These are phyloP conservation scores for Cudoniella acicularis DNA, from an alignment of 495 filamentous ascomycete genomes.

Conservation along the genomic window DNA sequence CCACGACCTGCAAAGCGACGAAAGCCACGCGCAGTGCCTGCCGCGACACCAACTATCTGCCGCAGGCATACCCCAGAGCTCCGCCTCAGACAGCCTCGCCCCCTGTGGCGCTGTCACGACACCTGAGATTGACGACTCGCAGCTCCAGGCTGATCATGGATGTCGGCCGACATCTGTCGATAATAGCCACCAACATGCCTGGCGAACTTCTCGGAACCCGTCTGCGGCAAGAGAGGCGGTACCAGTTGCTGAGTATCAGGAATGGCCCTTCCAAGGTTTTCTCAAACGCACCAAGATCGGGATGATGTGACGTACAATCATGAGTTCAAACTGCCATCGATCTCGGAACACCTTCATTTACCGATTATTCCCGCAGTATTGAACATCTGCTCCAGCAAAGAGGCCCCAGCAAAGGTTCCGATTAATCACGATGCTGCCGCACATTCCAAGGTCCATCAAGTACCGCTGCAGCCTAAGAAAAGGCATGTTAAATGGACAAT, in stretches of 20 bases:
- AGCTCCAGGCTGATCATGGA: not conserved
- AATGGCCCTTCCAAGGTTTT: conserved; percentile 3
- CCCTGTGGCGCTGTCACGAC: not conserved
- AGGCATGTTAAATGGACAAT: too few species aligned
- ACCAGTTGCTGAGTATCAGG: too few species aligned
- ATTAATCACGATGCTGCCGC: conserved; percentile 1
- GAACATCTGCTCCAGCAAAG: conserved; percentile 5
- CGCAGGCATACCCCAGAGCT: not conserved
- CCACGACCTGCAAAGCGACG: conserved; percentile 1
- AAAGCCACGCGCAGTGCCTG: conserved; percentile 5
- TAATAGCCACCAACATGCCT: not conserved
- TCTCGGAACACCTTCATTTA: conserved; percentile 3
- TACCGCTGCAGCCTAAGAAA: too few species aligned
- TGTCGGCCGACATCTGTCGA: not conserved
- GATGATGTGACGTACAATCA: conserved; percentile 9
- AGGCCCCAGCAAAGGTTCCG: conserved; percentile 8
- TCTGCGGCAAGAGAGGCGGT: not conserved
- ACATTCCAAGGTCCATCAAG: conserved; percentile 11
- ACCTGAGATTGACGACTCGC: not conserved
- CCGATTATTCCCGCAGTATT: not conserved
- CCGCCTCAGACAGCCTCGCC: not conserved
- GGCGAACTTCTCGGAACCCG: not conserved
- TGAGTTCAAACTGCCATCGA: too few species aligned
- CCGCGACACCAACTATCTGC: conserved; percentile 6
- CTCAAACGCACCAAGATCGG: conserved; percentile 8